Percentiles rank a stretch among this genome's conserved stretches.
Conservation (phyloP, 2,329 filamentous ascomycete genomes). For the Scleromitrula shiraiana region DNA sequence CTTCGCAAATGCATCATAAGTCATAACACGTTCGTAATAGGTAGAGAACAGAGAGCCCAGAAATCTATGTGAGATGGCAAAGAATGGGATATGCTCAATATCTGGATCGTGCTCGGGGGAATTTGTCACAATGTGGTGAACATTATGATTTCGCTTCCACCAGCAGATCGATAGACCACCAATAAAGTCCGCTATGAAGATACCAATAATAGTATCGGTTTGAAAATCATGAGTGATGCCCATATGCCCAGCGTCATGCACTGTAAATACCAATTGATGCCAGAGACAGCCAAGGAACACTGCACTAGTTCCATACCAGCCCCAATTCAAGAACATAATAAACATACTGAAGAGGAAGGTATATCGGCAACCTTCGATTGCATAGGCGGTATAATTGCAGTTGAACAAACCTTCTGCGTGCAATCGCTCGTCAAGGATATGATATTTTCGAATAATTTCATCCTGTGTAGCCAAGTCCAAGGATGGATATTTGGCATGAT, state of each 20-base stretch:
- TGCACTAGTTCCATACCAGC: constrained; percentile 63
- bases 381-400: constrained; percentile 77
- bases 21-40: constrained; percentile 76
- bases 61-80: constrained; percentile 78
- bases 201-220: constrained; percentile 75
- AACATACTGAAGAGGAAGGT: constrained; percentile 54
- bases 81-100: constrained; percentile 84
- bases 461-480: constrained; percentile 67
- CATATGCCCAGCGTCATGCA: constrained; percentile 95
- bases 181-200: constrained; percentile 80
- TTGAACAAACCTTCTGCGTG: constrained; percentile 68
- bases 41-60: constrained; percentile 65
- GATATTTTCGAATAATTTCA: constrained; percentile 71
- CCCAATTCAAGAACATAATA: constrained; percentile 50
- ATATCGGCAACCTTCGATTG: constrained; percentile 67
- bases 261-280: constrained; percentile 92
- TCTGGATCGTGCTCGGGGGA: constrained; percentile 93
- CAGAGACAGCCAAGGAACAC: constrained; percentile 75
- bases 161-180: constrained; percentile 87
- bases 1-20: constrained; percentile 67
- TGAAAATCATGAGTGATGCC: constrained; percentile 90
- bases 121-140: constrained; percentile 95
- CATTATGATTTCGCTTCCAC: constrained; percentile 97
- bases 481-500: constrained; percentile 72
- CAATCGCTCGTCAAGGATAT: constrained; percentile 65